Percentiles rank a stretch among this genome's conserved stretches.
phyloP scores from a whole-genome alignment of 2,329 filamentous ascomycete genomes.

The Amesomyces nigricolor region DNA sequence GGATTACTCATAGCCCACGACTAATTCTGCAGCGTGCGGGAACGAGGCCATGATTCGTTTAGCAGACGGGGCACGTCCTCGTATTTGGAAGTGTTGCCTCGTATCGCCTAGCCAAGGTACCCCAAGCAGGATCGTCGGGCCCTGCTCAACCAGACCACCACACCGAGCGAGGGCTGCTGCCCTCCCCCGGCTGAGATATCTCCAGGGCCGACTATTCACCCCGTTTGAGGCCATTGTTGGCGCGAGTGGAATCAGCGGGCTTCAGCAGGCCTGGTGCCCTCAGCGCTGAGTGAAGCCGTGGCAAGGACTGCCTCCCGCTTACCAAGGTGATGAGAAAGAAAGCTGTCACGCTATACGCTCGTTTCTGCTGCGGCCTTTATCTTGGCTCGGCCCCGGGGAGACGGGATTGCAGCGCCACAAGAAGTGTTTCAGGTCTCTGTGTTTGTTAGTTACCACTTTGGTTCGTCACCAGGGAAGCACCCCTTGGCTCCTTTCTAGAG shows the following conservation, averaged over 20 bases:
- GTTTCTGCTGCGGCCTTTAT: slow-evolving; percentile 6
- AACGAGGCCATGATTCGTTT: slow-evolving; percentile 8
- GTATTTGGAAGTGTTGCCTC: slow-evolving; percentile 20
- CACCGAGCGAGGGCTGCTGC: not conserved
- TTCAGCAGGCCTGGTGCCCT: not conserved
- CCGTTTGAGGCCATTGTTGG: not conserved
- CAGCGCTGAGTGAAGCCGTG: not conserved
- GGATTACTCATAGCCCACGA: slow-evolving; percentile 9
- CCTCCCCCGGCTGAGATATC: not conserved
- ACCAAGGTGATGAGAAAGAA: not conserved
- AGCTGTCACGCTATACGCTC: not conserved
- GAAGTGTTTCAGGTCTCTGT: not conserved
- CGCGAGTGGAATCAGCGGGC: not conserved
- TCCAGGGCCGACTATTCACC: not conserved
- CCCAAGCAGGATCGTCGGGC: not conserved
- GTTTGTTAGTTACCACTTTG: slow-evolving; percentile 9
- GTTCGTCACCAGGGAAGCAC: not conserved
- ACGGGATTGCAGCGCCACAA: not conserved
- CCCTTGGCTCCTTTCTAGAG: not conserved
- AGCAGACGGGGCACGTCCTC: not conserved
- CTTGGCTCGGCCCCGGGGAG: not conserved
- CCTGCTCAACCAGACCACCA: not conserved
- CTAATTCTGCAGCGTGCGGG: slow-evolving; percentile 8
- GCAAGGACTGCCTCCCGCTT: not conserved
- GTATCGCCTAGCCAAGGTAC: slow-evolving; percentile 13